These are phyloP conservation scores for Sporisorium sorghi DNA, from an alignment of 1,284 basidiomycete genomes.

Conservation along the genomic window DNA sequence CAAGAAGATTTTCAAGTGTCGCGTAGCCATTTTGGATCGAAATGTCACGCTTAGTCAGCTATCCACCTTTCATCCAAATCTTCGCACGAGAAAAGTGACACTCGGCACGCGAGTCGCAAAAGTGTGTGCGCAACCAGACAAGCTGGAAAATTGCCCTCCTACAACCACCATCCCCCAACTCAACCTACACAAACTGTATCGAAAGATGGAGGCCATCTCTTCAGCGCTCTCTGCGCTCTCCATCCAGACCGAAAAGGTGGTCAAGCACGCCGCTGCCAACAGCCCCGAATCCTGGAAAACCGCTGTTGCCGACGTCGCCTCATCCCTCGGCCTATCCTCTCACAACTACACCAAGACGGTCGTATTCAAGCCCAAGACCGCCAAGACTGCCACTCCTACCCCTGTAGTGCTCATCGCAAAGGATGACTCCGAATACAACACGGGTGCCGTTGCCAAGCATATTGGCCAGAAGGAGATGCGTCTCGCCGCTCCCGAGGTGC, in stretches of 20 bases:
- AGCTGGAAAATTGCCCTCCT: background rate
- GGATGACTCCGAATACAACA: constrained; percentile 80
- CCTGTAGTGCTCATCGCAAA: constrained; percentile 88
- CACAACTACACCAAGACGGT: constrained; percentile 75
- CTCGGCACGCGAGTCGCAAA: constrained; percentile 34
- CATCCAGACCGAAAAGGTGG: constrained; percentile 50
- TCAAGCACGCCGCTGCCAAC: constrained; percentile 58
- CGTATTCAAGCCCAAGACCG: constrained; percentile 90
- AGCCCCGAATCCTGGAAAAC: constrained; percentile 55
- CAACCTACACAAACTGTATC: background rate
- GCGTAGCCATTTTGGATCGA: constrained; percentile 8
- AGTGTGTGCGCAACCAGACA: background rate
- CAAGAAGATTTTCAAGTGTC: constrained; percentile 2
- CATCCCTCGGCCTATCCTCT: constrained; percentile 33
- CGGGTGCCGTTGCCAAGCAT: constrained; percentile 79
- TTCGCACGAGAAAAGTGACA: constrained; percentile 44
- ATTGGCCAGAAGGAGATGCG: constrained; percentile 89
- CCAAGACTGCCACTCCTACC: constrained; percentile 84
- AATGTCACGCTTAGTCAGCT: constrained; percentile 36
- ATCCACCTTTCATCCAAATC: background rate
- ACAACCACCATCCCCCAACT: constrained; percentile 1
- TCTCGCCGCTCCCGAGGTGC: constrained; percentile 86
- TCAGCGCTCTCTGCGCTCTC: constrained; percentile 56
- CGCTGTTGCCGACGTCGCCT: constrained; percentile 48
- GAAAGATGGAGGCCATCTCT: constrained; percentile 49